Conservation (phyloP, 805 yeast genomes). For the Myxozyma mucilagina region DNA sequence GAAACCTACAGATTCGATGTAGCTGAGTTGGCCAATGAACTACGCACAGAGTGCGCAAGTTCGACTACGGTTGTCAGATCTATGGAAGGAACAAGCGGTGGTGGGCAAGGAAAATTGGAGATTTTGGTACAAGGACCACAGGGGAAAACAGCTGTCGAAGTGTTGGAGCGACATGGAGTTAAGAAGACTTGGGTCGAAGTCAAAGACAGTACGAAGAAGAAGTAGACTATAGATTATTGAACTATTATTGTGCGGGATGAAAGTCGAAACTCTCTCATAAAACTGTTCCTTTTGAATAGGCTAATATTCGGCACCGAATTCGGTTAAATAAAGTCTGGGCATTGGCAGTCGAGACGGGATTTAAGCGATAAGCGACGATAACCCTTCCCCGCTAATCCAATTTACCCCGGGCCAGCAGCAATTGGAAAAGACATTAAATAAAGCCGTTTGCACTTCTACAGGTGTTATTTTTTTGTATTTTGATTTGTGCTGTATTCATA, state of each 20-base stretch:
- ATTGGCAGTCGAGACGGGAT: no score
- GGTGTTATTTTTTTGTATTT: no score
- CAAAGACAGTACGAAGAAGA: conserved; percentile 45
- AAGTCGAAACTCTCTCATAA: background rate
- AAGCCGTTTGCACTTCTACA: no score
- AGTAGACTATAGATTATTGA: background rate
- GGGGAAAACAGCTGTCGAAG: conserved; percentile 57
- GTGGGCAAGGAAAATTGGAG: conserved; percentile 60
- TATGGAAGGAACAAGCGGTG: conserved; percentile 30
- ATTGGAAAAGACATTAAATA: no score
- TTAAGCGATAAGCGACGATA: no score
- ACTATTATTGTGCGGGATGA: background rate
- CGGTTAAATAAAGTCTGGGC: no score
- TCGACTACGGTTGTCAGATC: conserved; percentile 61
- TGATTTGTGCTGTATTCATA: no score
- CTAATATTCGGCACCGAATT: no score
- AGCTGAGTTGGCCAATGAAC: conserved; percentile 61
- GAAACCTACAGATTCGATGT: conserved; percentile 68
- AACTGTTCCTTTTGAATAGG: no score
- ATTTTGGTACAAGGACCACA: conserved; percentile 93
- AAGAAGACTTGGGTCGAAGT: conserved; percentile 64
- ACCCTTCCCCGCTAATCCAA: no score
- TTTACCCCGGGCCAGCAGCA: no score
- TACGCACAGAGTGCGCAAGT: conserved; percentile 83
- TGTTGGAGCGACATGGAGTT: conserved; percentile 63